Conservation (phyloP, 225 moss, liverwort and hornwort genomes). For the Straminergon stramineum region DNA sequence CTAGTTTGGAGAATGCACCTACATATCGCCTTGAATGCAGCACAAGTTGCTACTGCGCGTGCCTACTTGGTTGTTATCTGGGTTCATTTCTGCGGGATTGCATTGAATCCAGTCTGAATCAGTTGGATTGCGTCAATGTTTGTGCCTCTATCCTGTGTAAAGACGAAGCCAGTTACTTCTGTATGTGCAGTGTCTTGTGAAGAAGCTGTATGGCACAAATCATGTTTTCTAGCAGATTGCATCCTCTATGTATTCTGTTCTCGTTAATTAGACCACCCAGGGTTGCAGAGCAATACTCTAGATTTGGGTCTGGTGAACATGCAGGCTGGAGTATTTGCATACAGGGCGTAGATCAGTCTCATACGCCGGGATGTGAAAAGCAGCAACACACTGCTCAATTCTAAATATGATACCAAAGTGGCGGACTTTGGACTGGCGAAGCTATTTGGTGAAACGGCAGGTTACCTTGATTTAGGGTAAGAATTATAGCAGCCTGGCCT, state of each 20-base stretch:
- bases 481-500: neutral
- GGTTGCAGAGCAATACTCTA: neutral
- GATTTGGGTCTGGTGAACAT: neutral
- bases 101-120: neutral
- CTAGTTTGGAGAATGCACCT: constrained; percentile 41
- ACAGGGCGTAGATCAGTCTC: neutral
- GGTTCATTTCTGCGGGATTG: neutral
- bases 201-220: neutral
- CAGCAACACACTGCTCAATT: neutral
- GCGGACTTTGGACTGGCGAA: constrained; percentile 45
- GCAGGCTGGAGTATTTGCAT: neutral
- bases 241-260: too few relatives aligned
- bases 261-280: neutral
- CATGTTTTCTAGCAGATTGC: neutral
- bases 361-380: neutral
- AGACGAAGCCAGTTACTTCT: neutral
- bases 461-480: constrained; percentile 24
- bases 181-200: neutral
- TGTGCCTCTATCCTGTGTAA: neutral
- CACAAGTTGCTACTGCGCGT: constrained; percentile 15
- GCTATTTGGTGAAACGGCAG: neutral
- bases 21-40: neutral
- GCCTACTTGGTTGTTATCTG: neutral
- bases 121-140: neutral
- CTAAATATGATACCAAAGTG: constrained; percentile 21